phyloP scores from a whole-genome alignment of 1,284 basidiomycete species.

The Mycosarcoma mackinlayi region DNA sequence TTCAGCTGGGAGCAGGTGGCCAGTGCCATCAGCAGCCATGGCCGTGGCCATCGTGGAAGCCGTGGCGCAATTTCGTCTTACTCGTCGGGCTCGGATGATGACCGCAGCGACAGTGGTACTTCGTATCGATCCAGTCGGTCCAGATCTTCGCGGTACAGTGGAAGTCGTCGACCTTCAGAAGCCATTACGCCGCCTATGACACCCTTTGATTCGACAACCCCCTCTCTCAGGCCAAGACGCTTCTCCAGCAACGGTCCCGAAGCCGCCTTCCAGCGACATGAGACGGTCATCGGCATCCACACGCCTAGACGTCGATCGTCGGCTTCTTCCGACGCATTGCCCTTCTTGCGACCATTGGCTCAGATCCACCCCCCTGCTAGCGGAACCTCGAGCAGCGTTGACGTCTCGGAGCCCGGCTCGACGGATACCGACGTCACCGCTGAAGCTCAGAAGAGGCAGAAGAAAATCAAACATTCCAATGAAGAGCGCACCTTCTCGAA shows the following conservation, averaged over 20 bases:
- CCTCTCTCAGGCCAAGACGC: conserved; percentile 29
- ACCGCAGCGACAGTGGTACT: conserved; percentile 37
- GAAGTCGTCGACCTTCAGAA: conserved; percentile 29
- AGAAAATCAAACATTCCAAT: conserved; percentile 16
- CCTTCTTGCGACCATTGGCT: conserved; percentile 40
- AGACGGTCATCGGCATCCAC: conserved; percentile 63
- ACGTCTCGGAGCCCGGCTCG: conserved; percentile 3
- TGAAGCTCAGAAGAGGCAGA: conserved; percentile 9
- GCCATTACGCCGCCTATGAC: conserved; percentile 37
- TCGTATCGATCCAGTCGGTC: conserved; percentile 38
- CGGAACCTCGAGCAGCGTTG: conserved; percentile 20
- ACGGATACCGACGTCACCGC: conserved; percentile 2
- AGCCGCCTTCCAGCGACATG: conserved; percentile 56
- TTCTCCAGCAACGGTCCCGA: conserved; percentile 58
- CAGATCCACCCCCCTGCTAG: conserved; percentile 51
- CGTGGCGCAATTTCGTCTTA: conserved; percentile 37
- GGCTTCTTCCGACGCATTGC: conserved; percentile 26
- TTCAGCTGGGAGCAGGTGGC: conserved; percentile 44
- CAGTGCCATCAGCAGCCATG: conserved; percentile 46
- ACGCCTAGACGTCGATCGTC: conserved; percentile 52
- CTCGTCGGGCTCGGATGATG: conserved; percentile 41
- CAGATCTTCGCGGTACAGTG: conserved; percentile 36
- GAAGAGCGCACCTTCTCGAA: conserved; percentile 8
- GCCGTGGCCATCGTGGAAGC: conserved; percentile 32
- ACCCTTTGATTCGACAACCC: conserved; percentile 18